These are phyloP conservation scores for Botryotinia globosa DNA, from an alignment of 2,329 filamentous ascomycete genomes.

Conservation along the genomic window DNA sequence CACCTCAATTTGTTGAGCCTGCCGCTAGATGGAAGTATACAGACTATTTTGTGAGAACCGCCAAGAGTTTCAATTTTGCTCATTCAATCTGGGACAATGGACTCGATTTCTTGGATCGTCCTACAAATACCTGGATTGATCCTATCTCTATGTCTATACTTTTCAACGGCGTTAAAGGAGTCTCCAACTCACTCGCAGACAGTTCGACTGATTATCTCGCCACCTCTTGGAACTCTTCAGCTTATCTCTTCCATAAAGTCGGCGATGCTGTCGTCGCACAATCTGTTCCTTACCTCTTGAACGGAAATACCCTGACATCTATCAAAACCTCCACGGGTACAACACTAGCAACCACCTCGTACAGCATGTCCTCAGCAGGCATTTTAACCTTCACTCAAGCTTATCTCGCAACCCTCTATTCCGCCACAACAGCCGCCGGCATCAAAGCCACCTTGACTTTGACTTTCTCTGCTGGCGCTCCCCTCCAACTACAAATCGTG, in stretches of 20 bases:
- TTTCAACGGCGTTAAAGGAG: slow-evolving; percentile 44
- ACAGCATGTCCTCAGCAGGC: slow-evolving; percentile 44
- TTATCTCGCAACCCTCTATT: slow-evolving; percentile 48
- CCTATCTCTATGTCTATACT: slow-evolving; percentile 48
- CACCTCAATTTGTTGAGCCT: slow-evolving; percentile 49
- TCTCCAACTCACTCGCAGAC: slow-evolving; percentile 50
- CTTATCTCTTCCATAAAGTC: slow-evolving; percentile 53
- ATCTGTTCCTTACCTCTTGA: slow-evolving; percentile 50
- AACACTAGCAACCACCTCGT: slow-evolving; percentile 45
- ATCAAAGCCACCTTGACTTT: slow-evolving; percentile 51
- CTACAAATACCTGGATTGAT: slow-evolving; percentile 50
- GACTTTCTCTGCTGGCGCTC: slow-evolving; percentile 50
- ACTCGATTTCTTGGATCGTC: slow-evolving; percentile 52
- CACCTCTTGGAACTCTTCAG: slow-evolving; percentile 48
- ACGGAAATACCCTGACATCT: slow-evolving; percentile 50
- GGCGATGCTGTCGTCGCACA: slow-evolving; percentile 45
- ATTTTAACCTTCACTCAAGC: slow-evolving; percentile 47
- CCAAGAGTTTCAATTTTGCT: slow-evolving; percentile 49
- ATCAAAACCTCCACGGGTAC: slow-evolving; percentile 42
- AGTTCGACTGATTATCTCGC: slow-evolving; percentile 49
- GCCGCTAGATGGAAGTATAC: slow-evolving; percentile 58
- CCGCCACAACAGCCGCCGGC: slow-evolving; percentile 44
- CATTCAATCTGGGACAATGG: slow-evolving; percentile 60
- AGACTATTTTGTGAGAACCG: slow-evolving; percentile 51
- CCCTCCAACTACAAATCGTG: slow-evolving; percentile 48